phyloP scores from a whole-genome alignment of 805 yeast species.

The Candida maris region DNA sequence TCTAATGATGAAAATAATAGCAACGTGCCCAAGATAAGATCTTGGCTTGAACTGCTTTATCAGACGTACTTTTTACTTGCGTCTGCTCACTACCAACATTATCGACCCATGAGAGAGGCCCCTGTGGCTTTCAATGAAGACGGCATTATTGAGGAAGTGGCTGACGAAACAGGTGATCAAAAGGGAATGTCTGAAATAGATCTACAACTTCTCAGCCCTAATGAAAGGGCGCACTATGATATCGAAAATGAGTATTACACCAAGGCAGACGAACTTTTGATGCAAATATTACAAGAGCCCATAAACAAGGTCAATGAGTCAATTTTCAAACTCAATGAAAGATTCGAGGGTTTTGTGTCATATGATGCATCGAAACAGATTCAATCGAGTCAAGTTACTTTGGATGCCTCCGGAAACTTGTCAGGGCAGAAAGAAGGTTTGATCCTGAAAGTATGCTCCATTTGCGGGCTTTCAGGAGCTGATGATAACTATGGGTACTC shows the following conservation, averaged over 20 bases:
- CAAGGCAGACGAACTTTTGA: slow-evolving; percentile 60
- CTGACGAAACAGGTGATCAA: slow-evolving; percentile 22
- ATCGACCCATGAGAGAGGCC: slow-evolving; percentile 33
- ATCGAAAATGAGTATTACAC: slow-evolving; percentile 53
- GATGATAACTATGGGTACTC: slow-evolving; percentile 15
- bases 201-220: slow-evolving; percentile 17
- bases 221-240: slow-evolving; percentile 33
- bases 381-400: slow-evolving; percentile 2
- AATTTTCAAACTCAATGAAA: slow-evolving; percentile 21
- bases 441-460: slow-evolving; percentile 6
- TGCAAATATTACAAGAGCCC: slow-evolving; percentile 44
- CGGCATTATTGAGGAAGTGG: slow-evolving; percentile 14
- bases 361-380: slow-evolving; percentile 5
- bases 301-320: slow-evolving; percentile 34
- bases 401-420: not conserved
- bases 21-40: slow-evolving; percentile 33
- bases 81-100: slow-evolving; percentile 61
- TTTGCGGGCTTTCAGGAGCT: not conserved
- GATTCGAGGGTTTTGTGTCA: slow-evolving; percentile 10
- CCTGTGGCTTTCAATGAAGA: slow-evolving; percentile 32
- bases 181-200: slow-evolving; percentile 23
- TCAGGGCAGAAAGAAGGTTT: not conserved
- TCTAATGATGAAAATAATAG: slow-evolving; percentile 9
- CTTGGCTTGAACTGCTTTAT: slow-evolving; percentile 62
- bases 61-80: slow-evolving; percentile 77